phyloP scores from a whole-genome alignment of 257 asterid genomes.

The Ajuga chamaepitys region DNA sequence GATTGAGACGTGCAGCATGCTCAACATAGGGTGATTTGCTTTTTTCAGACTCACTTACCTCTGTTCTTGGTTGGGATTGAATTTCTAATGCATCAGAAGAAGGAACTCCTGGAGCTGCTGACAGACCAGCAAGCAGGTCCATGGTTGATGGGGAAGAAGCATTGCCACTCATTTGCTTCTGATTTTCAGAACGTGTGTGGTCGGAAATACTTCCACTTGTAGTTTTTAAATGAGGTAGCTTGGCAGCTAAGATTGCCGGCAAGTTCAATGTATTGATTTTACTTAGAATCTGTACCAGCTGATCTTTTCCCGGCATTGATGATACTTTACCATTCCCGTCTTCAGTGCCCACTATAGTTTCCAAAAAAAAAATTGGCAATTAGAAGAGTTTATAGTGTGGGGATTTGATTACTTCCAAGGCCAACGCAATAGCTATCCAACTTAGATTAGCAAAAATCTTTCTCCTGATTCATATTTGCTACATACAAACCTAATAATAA shows the following conservation, averaged over 20 bases:
- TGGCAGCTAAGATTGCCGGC: slow-evolving; percentile 45
- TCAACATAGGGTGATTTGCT: slow-evolving; percentile 46
- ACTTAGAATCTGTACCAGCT: slow-evolving; percentile 58
- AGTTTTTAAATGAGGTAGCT: slow-evolving; percentile 21
- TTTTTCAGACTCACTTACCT: slow-evolving; percentile 58
- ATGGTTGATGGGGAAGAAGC: slow-evolving; percentile 49
- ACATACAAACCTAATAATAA: not conserved
- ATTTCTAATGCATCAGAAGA: slow-evolving; percentile 30
- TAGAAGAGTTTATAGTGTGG: not conserved
- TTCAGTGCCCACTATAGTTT: slow-evolving; percentile 43
- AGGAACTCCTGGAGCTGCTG: slow-evolving; percentile 34
- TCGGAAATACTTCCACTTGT: slow-evolving; percentile 28
- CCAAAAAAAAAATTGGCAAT: not conserved
- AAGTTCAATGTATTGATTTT: slow-evolving; percentile 65
- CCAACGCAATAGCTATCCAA: not conserved
- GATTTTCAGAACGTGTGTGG: slow-evolving; percentile 33
- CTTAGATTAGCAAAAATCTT: not conserved
- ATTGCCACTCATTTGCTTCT: slow-evolving; percentile 24
- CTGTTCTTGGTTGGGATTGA: slow-evolving; percentile 50
- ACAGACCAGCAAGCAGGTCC: slow-evolving; percentile 67
- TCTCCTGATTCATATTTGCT: not conserved
- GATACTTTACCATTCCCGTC: slow-evolving; percentile 30
- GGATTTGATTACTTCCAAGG: not conserved
- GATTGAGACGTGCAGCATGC: slow-evolving; percentile 28
- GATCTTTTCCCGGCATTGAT: slow-evolving; percentile 48